Conservation (phyloP, 2,329 filamentous ascomycete genomes). For the Trichoderma lentiforme region DNA sequence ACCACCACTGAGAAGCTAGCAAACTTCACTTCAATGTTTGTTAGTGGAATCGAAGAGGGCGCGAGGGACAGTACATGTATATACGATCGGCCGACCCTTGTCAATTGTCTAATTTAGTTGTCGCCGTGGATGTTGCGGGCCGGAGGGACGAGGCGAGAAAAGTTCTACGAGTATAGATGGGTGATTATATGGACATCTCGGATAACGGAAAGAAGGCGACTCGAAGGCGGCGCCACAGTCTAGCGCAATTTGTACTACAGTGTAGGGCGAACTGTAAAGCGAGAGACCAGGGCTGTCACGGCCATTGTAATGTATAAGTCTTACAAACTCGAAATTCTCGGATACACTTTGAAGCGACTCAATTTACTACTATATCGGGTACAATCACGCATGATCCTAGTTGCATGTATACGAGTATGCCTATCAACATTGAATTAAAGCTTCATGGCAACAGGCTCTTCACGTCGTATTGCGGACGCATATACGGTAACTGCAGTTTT, state of each 20-base stretch:
- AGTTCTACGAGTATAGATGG: neutral
- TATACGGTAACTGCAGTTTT: neutral
- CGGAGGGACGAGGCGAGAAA: neutral
- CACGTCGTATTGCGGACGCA: neutral
- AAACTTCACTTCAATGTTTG: neutral
- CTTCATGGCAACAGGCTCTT: neutral
- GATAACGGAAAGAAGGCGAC: neutral
- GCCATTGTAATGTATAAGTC: neutral
- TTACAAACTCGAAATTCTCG: neutral
- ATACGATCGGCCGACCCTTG: constrained; percentile 4
- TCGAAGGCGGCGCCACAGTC: neutral
- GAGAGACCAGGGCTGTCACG: neutral
- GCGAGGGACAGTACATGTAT: neutral
- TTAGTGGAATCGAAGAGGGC: neutral
- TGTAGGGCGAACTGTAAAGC: neutral
- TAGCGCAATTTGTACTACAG: neutral
- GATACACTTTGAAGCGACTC: neutral
- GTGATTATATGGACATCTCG: neutral
- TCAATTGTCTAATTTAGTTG: neutral
- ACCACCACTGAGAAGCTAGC: neutral
- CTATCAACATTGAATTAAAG: neutral
- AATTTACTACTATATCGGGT: neutral
- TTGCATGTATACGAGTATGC: neutral
- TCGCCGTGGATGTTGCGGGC: neutral
- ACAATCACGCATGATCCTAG: neutral